phyloP scores from a whole-genome alignment of 1,139 yeast genomes.

The Taphrina pruni region DNA sequence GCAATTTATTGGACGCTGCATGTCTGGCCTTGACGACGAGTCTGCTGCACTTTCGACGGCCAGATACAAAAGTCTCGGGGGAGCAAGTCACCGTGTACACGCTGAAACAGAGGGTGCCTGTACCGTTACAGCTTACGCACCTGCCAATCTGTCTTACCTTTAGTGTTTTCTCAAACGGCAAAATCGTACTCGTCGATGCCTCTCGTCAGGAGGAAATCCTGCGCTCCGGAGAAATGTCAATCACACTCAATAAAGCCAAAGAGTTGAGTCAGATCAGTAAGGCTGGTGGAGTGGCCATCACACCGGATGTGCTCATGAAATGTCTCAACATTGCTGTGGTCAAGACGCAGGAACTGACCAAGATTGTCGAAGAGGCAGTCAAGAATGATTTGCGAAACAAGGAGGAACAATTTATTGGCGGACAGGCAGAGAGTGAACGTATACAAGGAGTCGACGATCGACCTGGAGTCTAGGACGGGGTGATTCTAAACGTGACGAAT shows the following conservation, averaged over 20 bases:
- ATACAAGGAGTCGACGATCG: slow-evolving; percentile 26
- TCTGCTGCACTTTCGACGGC: slow-evolving; percentile 78
- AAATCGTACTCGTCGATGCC: slow-evolving; percentile 70
- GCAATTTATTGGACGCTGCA: slow-evolving; percentile 87
- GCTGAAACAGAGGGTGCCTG: slow-evolving; percentile 80
- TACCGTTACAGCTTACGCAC: slow-evolving; percentile 81
- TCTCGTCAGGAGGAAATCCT: slow-evolving; percentile 75
- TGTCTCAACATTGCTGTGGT: slow-evolving; percentile 71
- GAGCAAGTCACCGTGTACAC: slow-evolving; percentile 60
- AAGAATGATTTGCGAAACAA: slow-evolving; percentile 59
- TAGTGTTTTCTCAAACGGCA: slow-evolving; percentile 66
- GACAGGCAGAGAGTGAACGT: slow-evolving; percentile 46
- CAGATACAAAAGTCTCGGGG: slow-evolving; percentile 78
- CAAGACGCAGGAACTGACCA: slow-evolving; percentile 69
- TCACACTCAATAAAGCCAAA: slow-evolving; percentile 85
- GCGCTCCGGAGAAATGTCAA: slow-evolving; percentile 78
- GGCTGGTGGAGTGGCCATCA: slow-evolving; percentile 88
- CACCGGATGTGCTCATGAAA: slow-evolving; percentile 70
- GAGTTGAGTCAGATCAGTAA: slow-evolving; percentile 89
- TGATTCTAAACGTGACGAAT: too few relatives aligned
- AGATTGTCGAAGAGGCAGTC: slow-evolving; percentile 63
- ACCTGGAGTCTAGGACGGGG: slow-evolving; percentile 3
- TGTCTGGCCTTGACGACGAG: slow-evolving; percentile 91
- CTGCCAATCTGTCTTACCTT: slow-evolving; percentile 91
- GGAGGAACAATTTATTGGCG: slow-evolving; percentile 42